Evolutionary conservation across 441 rosid genomes (phyloP).

Genomic region (Lepidium campestre): DNA sequence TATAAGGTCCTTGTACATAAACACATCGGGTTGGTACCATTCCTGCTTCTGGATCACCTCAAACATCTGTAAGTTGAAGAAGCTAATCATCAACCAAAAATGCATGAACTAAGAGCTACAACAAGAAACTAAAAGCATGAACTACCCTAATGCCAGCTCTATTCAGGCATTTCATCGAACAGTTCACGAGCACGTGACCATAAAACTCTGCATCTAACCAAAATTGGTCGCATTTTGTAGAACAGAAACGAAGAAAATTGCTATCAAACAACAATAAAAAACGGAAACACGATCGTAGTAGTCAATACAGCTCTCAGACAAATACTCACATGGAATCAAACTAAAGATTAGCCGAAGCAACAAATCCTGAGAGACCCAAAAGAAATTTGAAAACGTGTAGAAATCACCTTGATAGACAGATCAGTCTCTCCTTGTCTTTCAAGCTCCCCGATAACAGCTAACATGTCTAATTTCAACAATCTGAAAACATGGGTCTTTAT

Average conservation of each 20-base stretch:
- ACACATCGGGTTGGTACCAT: constrained; percentile 85
- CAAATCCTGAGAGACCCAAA: background rate
- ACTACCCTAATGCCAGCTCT: background rate
- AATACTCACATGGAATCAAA: background rate
- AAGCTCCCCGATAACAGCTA: constrained; percentile 79
- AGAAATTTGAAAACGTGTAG: background rate
- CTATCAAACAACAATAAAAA: background rate
- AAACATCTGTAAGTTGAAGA: constrained; percentile 51
- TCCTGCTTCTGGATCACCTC: constrained; percentile 71
- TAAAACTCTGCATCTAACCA: background rate
- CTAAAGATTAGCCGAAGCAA: background rate
- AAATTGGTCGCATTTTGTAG: background rate
- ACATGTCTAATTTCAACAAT: constrained; percentile 73
- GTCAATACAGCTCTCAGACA: background rate
- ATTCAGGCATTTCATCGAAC: constrained; percentile 48
- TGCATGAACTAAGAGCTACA: background rate
- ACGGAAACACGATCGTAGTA: background rate
- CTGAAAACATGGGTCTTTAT: constrained; percentile 70
- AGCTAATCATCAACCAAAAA: constrained; percentile 7
- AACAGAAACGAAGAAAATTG: background rate
- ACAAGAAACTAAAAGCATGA: background rate
- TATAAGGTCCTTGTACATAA: constrained; percentile 80
- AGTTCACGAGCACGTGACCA: constrained; percentile 10
- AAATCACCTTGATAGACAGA: constrained; percentile 58
- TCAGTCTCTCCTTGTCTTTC: constrained; percentile 83